phyloP scores from a whole-genome alignment of 495 filamentous ascomycete genomes.

The Staphylotrichum longicolle region DNA sequence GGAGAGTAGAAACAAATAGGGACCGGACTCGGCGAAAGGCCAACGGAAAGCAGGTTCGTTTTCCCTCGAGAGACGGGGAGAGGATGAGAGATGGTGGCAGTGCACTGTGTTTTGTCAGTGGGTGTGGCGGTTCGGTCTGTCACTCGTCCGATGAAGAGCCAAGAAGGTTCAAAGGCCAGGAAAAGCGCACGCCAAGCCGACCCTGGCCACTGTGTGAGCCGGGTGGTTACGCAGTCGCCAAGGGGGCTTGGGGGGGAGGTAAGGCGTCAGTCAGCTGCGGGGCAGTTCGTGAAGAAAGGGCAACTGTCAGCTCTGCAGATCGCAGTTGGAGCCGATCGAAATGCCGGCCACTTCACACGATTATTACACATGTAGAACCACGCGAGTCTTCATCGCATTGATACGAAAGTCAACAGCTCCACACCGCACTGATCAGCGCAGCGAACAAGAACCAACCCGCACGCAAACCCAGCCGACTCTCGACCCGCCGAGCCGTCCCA shows the following conservation, averaged over 20 bases:
- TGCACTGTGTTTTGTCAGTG: constrained; percentile 21
- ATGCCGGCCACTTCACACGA: no score
- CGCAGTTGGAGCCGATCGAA: no score
- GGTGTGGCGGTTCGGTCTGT: constrained; percentile 18
- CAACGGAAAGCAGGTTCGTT: constrained; percentile 8
- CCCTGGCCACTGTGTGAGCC: constrained; percentile 13
- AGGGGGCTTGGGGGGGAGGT: not conserved
- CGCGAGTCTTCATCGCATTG: no score
- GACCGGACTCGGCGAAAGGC: not conserved
- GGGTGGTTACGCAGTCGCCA: not conserved
- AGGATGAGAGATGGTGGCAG: constrained; percentile 17
- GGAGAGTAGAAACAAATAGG: constrained; percentile 5
- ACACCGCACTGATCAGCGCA: not conserved
- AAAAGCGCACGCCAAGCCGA: not conserved
- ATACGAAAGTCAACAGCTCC: not conserved
- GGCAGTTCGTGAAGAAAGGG: not conserved
- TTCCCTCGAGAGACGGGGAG: not conserved
- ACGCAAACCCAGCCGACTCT: not conserved
- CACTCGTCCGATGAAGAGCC: constrained; percentile 9
- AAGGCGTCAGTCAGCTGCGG: constrained; percentile 13
- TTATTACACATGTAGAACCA: no score
- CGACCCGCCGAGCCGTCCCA: constrained; percentile 8
- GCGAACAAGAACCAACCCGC: not conserved
- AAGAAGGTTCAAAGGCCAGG: not conserved
- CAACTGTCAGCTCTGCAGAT: no score